A percentile compares a stretch with the other conserved stretches of the same genome.
Conservation (phyloP, 2,329 filamentous ascomycete genomes). For the Trichophyton benhamiae region DNA sequence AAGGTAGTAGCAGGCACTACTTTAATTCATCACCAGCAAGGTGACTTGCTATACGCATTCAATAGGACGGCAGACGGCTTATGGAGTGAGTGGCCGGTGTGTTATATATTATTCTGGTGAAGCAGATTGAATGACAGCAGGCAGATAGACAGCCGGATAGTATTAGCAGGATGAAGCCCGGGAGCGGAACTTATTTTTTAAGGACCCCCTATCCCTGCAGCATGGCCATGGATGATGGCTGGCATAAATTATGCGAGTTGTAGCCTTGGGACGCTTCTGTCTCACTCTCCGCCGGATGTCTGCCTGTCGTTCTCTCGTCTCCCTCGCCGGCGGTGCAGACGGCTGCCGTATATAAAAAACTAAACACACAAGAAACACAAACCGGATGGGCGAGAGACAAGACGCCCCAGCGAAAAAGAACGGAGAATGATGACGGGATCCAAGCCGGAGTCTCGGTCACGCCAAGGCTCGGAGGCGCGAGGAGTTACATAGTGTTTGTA, state of each 20-base stretch:
- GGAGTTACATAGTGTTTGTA: neutral
- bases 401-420: neutral
- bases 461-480: slow-evolving; percentile 1
- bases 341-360: no score
- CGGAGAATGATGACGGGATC: neutral
- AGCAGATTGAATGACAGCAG: neutral
- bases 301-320: neutral
- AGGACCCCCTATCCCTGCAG: neutral
- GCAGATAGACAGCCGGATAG: no score
- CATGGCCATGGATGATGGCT: neutral
- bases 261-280: neutral
- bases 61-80: neutral
- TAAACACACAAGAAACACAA: no score
- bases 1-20: neutral
- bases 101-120: neutral
- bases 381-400: no score
- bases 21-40: neutral
- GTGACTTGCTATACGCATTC: neutral
- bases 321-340: no score
- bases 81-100: no score
- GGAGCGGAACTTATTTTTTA: neutral
- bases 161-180: neutral
- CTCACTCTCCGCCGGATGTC: neutral
- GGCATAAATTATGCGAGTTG: neutral
- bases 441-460: neutral